phyloP scores from a whole-genome alignment of 305 asterid species.

The Fraxinus sp. region DNA sequence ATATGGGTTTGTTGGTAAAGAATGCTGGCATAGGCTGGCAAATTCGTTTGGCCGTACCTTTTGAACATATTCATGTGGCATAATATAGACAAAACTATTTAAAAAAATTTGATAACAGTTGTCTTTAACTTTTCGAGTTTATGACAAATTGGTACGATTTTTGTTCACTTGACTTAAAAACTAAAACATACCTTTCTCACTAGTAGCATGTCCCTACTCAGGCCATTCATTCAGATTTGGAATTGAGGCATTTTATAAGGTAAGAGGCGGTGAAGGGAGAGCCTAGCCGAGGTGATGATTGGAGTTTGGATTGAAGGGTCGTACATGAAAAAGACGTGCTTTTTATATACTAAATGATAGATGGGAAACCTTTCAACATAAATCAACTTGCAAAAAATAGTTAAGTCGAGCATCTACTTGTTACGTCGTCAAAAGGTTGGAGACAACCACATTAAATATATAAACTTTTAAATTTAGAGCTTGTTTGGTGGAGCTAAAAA shows the following conservation, averaged over 20 bases:
- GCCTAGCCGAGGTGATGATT: not conserved
- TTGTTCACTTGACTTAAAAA: not conserved
- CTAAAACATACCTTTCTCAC: not conserved
- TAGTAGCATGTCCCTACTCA: not conserved
- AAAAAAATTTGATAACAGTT: not conserved
- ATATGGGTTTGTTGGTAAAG: not conserved
- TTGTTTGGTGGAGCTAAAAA: too few species aligned
- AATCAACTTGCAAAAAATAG: not conserved
- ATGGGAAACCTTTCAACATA: not conserved
- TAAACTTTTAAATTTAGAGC: not conserved
- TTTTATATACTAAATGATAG: not conserved
- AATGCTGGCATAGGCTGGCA: slow-evolving; percentile 1
- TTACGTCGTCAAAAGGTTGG: not conserved
- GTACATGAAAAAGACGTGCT: not conserved
- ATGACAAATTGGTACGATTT: not conserved
- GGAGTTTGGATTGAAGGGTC: not conserved
- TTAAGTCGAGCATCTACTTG: not conserved
- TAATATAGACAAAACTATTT: not conserved
- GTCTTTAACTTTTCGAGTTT: not conserved
- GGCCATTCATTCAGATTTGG: not conserved
- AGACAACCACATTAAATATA: not conserved
- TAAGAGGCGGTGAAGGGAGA: not conserved
- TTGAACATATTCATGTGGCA: not conserved
- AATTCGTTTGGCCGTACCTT: not conserved
- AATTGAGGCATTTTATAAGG: not conserved